Conservation (phyloP, 352 stramenopile genomes). For the Hyaloperonospora brassicae region DNA sequence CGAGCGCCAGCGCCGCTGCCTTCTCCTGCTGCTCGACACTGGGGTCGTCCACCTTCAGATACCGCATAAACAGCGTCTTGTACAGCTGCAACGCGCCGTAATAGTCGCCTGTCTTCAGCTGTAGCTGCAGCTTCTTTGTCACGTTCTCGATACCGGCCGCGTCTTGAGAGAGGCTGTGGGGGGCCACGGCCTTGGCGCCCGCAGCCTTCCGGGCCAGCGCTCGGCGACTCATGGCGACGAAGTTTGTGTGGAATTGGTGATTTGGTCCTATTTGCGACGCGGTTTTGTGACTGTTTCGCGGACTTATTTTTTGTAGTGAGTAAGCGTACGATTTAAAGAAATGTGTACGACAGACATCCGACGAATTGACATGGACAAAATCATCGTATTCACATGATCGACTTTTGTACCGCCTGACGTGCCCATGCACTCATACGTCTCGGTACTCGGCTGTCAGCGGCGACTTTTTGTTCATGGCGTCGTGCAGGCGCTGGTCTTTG, state of each 20-base stretch:
- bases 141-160: slow-evolving; percentile 66
- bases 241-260: not conserved
- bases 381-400: no score
- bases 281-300: not conserved
- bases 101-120: slow-evolving; percentile 68
- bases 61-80: slow-evolving; percentile 85
- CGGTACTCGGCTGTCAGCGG: slow-evolving; percentile 66
- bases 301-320: not conserved
- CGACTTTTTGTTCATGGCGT: slow-evolving; percentile 64
- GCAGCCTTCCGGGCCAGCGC: slow-evolving; percentile 57
- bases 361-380: no score
- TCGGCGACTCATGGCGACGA: slow-evolving; percentile 55
- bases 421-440: slow-evolving; percentile 43
- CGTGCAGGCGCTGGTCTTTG: slow-evolving; percentile 80
- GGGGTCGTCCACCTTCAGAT: slow-evolving; percentile 64
- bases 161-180: slow-evolving; percentile 22
- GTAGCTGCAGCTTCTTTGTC: slow-evolving; percentile 60
- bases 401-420: no score
- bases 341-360: no score
- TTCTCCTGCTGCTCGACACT: slow-evolving; percentile 48
- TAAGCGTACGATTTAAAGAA: no score
- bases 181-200: slow-evolving; percentile 31
- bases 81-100: slow-evolving; percentile 88
- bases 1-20: slow-evolving; percentile 51
- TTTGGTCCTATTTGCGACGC: no score